These are phyloP conservation scores for Yamadazyma tumulicola DNA, from an alignment of 805 yeast genomes.

Conservation along the genomic window DNA sequence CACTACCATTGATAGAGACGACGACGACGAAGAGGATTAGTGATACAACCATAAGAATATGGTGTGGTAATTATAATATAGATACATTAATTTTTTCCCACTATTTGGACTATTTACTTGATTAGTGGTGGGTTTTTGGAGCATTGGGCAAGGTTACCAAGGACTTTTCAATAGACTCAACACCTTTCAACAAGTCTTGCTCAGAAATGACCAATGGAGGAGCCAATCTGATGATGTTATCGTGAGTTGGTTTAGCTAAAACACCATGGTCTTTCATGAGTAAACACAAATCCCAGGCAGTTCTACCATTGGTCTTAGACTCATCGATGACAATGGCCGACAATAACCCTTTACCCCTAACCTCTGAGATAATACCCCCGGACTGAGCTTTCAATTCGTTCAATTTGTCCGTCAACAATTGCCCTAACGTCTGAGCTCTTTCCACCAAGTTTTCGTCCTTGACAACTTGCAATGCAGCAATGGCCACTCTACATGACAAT, in stretches of 20 bases:
- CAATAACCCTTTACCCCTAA: slow-evolving; percentile 81
- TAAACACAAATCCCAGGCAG: slow-evolving; percentile 95
- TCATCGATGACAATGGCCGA: slow-evolving; percentile 91
- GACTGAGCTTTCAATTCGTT: slow-evolving; percentile 49
- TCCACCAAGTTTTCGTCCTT: slow-evolving; percentile 82
- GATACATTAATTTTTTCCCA: slow-evolving; percentile 1
- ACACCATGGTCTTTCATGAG: slow-evolving; percentile 86
- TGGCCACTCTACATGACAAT: slow-evolving; percentile 85
- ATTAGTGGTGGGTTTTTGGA: slow-evolving; percentile 42
- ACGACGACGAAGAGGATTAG: slow-evolving; percentile 49
- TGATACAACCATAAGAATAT: too few relatives aligned
- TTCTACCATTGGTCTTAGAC: slow-evolving; percentile 75
- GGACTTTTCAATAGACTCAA: slow-evolving; percentile 63
- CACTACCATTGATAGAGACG: slow-evolving; percentile 34
- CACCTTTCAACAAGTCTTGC: slow-evolving; percentile 80
- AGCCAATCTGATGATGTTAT: slow-evolving; percentile 90
- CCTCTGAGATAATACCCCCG: slow-evolving; percentile 54
- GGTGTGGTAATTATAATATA: too few relatives aligned
- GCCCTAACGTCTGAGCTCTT: slow-evolving; percentile 71
- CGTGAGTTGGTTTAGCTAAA: slow-evolving; percentile 95
- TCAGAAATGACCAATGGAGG: slow-evolving; percentile 92
- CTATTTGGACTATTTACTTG: too few relatives aligned
- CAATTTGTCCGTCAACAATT: slow-evolving; percentile 59
- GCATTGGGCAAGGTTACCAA: slow-evolving; percentile 54
- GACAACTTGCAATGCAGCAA: slow-evolving; percentile 89